phyloP scores from a whole-genome alignment of 2,329 filamentous ascomycete genomes.

The Xylariales sp. region DNA sequence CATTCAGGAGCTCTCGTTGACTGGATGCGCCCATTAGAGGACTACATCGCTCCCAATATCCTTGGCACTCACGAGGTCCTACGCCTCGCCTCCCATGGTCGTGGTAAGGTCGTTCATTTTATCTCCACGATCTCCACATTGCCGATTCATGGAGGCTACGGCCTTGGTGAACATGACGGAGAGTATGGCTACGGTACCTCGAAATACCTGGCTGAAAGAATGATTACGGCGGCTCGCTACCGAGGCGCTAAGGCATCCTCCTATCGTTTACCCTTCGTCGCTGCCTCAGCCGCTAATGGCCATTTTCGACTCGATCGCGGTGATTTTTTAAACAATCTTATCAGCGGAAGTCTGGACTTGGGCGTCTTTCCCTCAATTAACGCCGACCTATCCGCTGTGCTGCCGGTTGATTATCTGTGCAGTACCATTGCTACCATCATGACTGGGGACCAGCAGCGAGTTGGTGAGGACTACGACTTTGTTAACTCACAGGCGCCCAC shows the following conservation, averaged over 20 bases:
- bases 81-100: conserved; percentile 46
- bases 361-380: conserved; percentile 46
- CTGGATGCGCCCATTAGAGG: conserved; percentile 48
- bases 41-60: conserved; percentile 49
- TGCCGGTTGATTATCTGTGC: conserved; percentile 48
- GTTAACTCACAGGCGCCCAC: conserved; percentile 42
- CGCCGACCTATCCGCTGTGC: conserved; percentile 44
- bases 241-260: conserved; percentile 44
- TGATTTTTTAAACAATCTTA: conserved; percentile 48
- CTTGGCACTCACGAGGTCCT: conserved; percentile 48
- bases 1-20: conserved; percentile 49
- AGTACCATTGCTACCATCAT: conserved; percentile 44
- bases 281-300: conserved; percentile 44
- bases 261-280: conserved; percentile 47
- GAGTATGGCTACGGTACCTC: conserved; percentile 49
- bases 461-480: conserved; percentile 48
- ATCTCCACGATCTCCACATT: conserved; percentile 48
- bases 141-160: conserved; percentile 45
- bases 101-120: conserved; percentile 46
- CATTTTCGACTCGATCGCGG: conserved; percentile 48
- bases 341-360: conserved; percentile 45
- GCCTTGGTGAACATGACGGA: conserved; percentile 41
- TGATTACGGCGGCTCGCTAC: conserved; percentile 46
- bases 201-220: conserved; percentile 45
- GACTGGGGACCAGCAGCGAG: conserved; percentile 39